These are phyloP conservation scores for Paraurostyla sp. DNA, from an alignment of 73 alveolate species.

Conservation along the genomic window DNA sequence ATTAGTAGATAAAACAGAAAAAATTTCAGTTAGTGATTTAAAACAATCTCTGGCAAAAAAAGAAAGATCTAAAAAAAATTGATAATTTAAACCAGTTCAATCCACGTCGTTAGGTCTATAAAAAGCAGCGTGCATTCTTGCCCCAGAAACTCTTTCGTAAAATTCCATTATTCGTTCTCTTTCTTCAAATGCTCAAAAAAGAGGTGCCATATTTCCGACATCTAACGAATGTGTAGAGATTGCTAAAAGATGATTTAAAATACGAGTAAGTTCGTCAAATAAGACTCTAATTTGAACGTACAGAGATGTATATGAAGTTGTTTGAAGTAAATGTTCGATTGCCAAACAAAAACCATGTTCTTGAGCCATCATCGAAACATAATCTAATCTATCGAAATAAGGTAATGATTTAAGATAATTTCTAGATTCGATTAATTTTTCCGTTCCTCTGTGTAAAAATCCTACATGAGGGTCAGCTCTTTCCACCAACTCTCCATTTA, in stretches of 20 bases:
- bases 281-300: slow-evolving; percentile 61
- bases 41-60: slow-evolving; percentile 38
- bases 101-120: slow-evolving; percentile 71
- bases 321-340: slow-evolving; percentile 33
- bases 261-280: slow-evolving; percentile 67
- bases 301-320: slow-evolving; percentile 34
- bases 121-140: slow-evolving; percentile 80
- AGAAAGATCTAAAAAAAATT: slow-evolving; percentile 46
- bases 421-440: slow-evolving; percentile 59
- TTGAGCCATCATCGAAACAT: slow-evolving; percentile 59
- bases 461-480: slow-evolving; percentile 75
- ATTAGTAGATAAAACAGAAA: slow-evolving; percentile 35
- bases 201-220: slow-evolving; percentile 71
- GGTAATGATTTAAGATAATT: slow-evolving; percentile 68
- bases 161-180: slow-evolving; percentile 74
- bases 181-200: slow-evolving; percentile 76
- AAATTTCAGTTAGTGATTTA: slow-evolving; percentile 63
- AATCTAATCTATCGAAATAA: slow-evolving; percentile 60
- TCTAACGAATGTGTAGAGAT: slow-evolving; percentile 71
- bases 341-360: slow-evolving; percentile 69
- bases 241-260: slow-evolving; percentile 61
- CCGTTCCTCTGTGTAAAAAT: slow-evolving; percentile 74
- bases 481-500: slow-evolving; percentile 70
- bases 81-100: slow-evolving; percentile 56
- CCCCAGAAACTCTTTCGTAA: slow-evolving; percentile 79